Evolutionary conservation across 2,329 filamentous ascomycete species (phyloP), one percentile per base, ranked within the genome.

Genomic region (Colletotrichum musae): DNA sequence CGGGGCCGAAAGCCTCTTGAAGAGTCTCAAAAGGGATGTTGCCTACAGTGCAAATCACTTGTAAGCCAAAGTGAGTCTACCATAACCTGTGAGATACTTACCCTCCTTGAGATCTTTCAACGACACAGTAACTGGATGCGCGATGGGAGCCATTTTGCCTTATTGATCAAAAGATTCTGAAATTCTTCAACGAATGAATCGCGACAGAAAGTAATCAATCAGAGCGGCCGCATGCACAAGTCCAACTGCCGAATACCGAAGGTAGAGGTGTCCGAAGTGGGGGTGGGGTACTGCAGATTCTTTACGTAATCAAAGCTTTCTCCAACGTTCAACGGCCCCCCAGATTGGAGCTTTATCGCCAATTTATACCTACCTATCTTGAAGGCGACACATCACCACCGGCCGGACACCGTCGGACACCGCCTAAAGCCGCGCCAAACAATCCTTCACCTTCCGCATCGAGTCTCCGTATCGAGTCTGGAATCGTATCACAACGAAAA

Each of bases 1-100:
- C 90, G 1, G 95, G 94, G 0, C 96, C 96, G 78, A 99, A 98
- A 0, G 96, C 96, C 74, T 92, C 81, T 74, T 93, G 88, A 12
- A 96, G 86, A 0, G 88, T 88, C 64, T 89, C 86, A 60, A 94
- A 92, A 0, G 92, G 86, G 53, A 95, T 85, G 66, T 86, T 87
- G 21, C 89, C 92, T 93, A 72, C 36, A 15, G 21, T 10, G 13
- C 21, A 50, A 61, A 45, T 36, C 73, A 48, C 39, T 72, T 47
- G 74, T 68, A 74, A 62, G 60, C 50, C 36, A 43, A 21, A 41
- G 9, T 21, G 21, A 36, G 12, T 32, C 7, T 16, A 16, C 7
- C 26, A 28, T 45, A 6, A 16, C 7, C 24, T 13, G 13, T n/a
- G 15, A 51, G 26, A n/a, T 16, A 26, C 81, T 74, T 82, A 90